A percentile compares a stretch with the other conserved stretches of the same genome.
Evolutionary conservation across 1,139 yeast genomes (phyloP).

Genomic region (Geotrichum bryndzae): DNA sequence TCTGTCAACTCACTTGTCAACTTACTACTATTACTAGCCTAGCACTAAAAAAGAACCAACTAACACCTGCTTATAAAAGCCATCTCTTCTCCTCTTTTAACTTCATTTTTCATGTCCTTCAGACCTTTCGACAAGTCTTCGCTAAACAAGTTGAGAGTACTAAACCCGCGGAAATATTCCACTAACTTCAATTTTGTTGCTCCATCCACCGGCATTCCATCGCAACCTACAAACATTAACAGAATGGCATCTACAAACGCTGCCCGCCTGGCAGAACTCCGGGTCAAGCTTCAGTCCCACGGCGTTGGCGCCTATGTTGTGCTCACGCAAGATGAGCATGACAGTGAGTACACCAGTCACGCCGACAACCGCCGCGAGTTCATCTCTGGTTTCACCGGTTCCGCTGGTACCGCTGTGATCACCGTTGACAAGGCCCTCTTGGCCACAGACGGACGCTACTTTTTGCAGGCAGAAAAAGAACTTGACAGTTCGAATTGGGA

Average conservation of each 20-base stretch:
- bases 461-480: slow-evolving; percentile 82
- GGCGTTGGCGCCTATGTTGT: slow-evolving; percentile 72
- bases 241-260: slow-evolving; percentile 9
- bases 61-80: too few species aligned
- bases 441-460: slow-evolving; percentile 93
- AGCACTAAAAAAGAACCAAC: too few species aligned
- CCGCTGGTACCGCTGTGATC: slow-evolving; percentile 89
- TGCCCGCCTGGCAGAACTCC: slow-evolving; percentile 46
- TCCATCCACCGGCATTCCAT: neutral
- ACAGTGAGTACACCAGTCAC: slow-evolving; percentile 77
- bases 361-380: slow-evolving; percentile 80
- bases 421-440: slow-evolving; percentile 68
- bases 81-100: too few species aligned
- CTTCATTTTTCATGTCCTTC: slow-evolving; percentile 1
- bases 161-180: neutral
- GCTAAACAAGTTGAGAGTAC: slow-evolving; percentile 5
- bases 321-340: slow-evolving; percentile 92
- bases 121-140: slow-evolving; percentile 4
- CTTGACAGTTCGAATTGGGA: slow-evolving; percentile 81
- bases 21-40: neutral
- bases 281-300: slow-evolving; percentile 58
- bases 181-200: neutral
- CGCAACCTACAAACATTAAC: slow-evolving; percentile 19
- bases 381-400: slow-evolving; percentile 79
- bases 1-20: too few species aligned